Conservation (phyloP, 129 eudicot species). For the Tanacetum coccineum region DNA sequence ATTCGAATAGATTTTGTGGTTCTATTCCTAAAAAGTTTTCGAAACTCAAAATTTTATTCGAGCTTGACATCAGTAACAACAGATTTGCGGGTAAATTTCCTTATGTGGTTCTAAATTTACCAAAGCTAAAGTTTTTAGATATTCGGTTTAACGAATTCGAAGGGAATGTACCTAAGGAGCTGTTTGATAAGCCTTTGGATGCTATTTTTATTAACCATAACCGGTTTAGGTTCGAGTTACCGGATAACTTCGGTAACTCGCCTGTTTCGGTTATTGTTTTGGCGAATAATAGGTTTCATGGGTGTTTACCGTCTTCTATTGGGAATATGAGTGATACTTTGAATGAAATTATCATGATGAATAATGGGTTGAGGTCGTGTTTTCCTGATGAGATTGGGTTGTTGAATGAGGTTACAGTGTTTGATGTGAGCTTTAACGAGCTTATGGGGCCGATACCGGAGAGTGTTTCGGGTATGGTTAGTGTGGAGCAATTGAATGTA, state of each 20-base stretch:
- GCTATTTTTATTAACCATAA: constrained; percentile 85
- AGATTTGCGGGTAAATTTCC: constrained; percentile 92
- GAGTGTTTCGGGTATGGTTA: constrained; percentile 51
- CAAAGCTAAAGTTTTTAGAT: constrained; percentile 58
- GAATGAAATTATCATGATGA: constrained; percentile 77
- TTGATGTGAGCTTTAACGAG: constrained; percentile 70
- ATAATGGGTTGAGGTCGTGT: constrained; percentile 79
- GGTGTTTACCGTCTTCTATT: constrained; percentile 72
- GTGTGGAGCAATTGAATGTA: constrained; percentile 80
- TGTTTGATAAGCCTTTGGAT: constrained; percentile 69
- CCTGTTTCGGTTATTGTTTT: constrained; percentile 89
- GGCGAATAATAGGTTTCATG: constrained; percentile 74
- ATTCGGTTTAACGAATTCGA: constrained; percentile 86
- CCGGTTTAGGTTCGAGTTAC: constrained; percentile 64
- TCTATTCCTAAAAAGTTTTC: constrained; percentile 66
- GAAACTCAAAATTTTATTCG: too few relatives aligned
- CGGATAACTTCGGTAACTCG: constrained; percentile 89
- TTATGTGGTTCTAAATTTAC: constrained; percentile 57
- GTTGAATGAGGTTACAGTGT: constrained; percentile 70
- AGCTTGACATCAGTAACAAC: too few relatives aligned
- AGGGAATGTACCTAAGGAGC: constrained; percentile 70
- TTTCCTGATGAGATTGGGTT: constrained; percentile 56
- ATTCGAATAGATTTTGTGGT: constrained; percentile 81
- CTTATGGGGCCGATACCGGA: constrained; percentile 80
- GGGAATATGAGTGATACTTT: constrained; percentile 74